These are phyloP conservation scores for Osmanthus fragrans DNA, from an alignment of 257 asterid species.

Conservation along the genomic window DNA sequence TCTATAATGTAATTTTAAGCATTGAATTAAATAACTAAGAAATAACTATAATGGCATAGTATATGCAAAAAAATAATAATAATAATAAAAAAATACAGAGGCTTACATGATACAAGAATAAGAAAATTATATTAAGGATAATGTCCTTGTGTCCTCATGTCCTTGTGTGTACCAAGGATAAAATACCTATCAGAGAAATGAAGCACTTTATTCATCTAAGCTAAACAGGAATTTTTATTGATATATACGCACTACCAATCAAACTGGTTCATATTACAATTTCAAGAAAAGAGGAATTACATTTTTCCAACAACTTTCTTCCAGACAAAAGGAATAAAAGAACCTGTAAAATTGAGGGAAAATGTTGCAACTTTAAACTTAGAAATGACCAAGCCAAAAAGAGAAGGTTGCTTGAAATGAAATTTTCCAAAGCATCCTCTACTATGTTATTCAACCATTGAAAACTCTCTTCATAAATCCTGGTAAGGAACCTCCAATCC, in stretches of 20 bases:
- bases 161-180: too few species aligned
- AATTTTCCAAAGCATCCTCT: slow-evolving; percentile 13
- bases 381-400: not conserved
- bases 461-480: slow-evolving; percentile 59
- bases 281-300: not conserved
- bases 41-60: not conserved
- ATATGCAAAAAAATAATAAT: too few species aligned
- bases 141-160: too few species aligned
- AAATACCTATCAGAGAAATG: too few species aligned
- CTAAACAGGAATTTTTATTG: not conserved
- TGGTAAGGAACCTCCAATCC: slow-evolving; percentile 76
- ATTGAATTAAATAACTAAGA: not conserved
- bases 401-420: not conserved
- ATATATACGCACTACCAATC: not conserved
- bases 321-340: not conserved
- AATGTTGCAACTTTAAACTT: not conserved
- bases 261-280: not conserved
- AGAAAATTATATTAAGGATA: too few species aligned
- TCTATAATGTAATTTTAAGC: not conserved
- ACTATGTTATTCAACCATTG: slow-evolving; percentile 34
- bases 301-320: not conserved
- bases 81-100: too few species aligned
- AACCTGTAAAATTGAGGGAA: not conserved
- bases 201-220: too few species aligned
- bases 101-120: not conserved